Conservation (phyloP, 169 alveolate genomes). For the Eimeria sp. region DNA sequence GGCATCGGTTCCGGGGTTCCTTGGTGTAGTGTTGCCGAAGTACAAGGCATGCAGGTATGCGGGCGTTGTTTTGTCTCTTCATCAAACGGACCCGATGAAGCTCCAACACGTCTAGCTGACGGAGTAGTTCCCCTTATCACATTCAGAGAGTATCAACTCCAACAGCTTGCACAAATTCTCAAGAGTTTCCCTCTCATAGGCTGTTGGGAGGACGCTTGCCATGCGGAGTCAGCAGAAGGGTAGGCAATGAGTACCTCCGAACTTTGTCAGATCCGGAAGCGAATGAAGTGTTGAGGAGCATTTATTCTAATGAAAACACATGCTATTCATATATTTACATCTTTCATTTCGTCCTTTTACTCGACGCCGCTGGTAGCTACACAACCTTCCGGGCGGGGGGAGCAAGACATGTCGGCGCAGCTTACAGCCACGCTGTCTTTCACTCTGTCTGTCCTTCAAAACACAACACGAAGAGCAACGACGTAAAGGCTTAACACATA, state of each 20-base stretch:
- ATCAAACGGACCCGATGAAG: background rate
- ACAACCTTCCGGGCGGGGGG: conserved; percentile 16
- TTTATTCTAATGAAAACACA: background rate
- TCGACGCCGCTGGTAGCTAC: background rate
- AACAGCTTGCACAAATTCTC: background rate
- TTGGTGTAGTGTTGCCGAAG: background rate
- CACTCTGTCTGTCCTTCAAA: background rate
- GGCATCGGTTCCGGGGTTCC: background rate
- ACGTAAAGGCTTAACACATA: background rate
- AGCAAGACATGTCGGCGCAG: conserved; percentile 63
- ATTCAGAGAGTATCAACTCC: background rate
- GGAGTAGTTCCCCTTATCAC: background rate
- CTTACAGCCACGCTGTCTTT: background rate
- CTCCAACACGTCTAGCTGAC: background rate
- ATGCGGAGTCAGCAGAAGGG: background rate
- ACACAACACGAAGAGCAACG: background rate
- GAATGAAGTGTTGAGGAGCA: background rate
- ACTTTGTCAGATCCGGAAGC: background rate
- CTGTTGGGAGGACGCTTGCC: background rate
- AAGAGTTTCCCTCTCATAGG: background rate
- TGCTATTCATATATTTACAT: background rate
- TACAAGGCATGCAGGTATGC: background rate
- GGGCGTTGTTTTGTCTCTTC: background rate
- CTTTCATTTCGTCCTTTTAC: background rate
- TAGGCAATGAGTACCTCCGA: background rate